These are phyloP conservation scores for Stramenopiles sp. DNA, from an alignment of 352 stramenopile species.

Conservation along the genomic window DNA sequence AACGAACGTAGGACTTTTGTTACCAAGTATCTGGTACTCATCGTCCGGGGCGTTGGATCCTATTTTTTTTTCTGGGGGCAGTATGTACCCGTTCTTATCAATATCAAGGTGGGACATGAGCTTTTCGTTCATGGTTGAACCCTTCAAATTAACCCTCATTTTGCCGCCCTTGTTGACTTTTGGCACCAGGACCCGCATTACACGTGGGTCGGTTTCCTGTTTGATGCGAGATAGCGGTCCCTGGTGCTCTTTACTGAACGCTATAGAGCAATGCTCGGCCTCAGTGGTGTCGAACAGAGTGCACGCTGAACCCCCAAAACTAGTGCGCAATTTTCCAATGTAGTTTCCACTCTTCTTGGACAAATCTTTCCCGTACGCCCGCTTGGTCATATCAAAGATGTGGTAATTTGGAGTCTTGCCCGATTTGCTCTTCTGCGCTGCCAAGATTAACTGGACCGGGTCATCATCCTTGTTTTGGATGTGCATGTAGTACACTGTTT, in stretches of 20 bases:
- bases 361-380: slow-evolving; percentile 31
- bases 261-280: background rate
- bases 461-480: too few relatives aligned
- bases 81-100: slow-evolving; percentile 12
- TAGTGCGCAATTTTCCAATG: slow-evolving; percentile 52
- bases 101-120: background rate
- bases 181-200: background rate
- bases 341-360: slow-evolving; percentile 68
- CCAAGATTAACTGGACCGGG: too few relatives aligned
- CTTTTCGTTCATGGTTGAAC: slow-evolving; percentile 3
- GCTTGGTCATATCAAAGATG: slow-evolving; percentile 56
- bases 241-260: background rate
- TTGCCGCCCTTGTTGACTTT: background rate
- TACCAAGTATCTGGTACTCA: slow-evolving; percentile 36
- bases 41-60: slow-evolving; percentile 13
- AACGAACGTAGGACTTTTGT: slow-evolving; percentile 45
- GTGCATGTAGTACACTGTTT: too few relatives aligned
- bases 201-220: background rate
- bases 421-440: too few relatives aligned
- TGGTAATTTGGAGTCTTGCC: slow-evolving; percentile 62
- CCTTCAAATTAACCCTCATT: background rate
- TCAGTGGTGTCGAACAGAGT: background rate
- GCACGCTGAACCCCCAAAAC: slow-evolving; percentile 30
- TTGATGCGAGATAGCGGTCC: background rate
- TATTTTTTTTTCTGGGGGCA: too few relatives aligned